These are phyloP conservation scores for Arthrobotrys sphaeroides DNA, from an alignment of 2,329 filamentous ascomycete genomes.

Conservation along the genomic window DNA sequence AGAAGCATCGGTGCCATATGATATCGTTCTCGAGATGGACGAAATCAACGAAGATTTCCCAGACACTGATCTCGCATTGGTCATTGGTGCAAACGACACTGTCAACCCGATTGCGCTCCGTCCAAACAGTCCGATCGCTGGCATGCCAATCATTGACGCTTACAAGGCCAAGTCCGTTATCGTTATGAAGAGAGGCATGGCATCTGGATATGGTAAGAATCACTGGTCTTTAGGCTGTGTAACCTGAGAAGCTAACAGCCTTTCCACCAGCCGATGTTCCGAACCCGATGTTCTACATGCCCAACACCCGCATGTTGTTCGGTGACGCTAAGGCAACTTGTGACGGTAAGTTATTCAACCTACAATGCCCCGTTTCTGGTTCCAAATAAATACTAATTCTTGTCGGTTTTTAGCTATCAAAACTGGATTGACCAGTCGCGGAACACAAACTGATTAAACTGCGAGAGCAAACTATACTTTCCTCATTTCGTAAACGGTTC, in stretches of 20 bases:
- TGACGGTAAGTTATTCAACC: slow-evolving; percentile 67
- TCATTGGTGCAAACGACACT: slow-evolving; percentile 92
- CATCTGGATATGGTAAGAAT: slow-evolving; percentile 79
- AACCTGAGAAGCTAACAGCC: slow-evolving; percentile 17
- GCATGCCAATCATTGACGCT: slow-evolving; percentile 90
- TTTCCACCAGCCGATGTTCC: slow-evolving; percentile 77
- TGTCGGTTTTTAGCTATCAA: slow-evolving; percentile 28
- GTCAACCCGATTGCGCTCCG: slow-evolving; percentile 90
- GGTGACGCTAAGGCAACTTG: slow-evolving; percentile 86
- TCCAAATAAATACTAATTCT: background rate
- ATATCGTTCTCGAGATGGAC: slow-evolving; percentile 94
- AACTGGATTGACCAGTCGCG: slow-evolving; percentile 46
- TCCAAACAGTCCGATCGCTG: slow-evolving; percentile 82
- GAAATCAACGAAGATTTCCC: slow-evolving; percentile 93
- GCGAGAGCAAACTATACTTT: background rate
- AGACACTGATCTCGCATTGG: slow-evolving; percentile 84
- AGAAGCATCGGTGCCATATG: slow-evolving; percentile 87
- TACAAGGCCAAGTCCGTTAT: slow-evolving; percentile 95
- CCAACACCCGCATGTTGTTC: slow-evolving; percentile 88
- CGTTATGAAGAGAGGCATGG: slow-evolving; percentile 92
- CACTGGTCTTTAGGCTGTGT: background rate
- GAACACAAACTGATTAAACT: slow-evolving; percentile 42
- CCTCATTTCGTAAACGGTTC: background rate
- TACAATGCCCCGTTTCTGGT: background rate
- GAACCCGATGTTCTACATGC: slow-evolving; percentile 94